Evolutionary conservation across 176 grass and related monocot species (phyloP), one percentile per base, ranked within the genome.

Genomic region (Themeda triandra): DNA sequence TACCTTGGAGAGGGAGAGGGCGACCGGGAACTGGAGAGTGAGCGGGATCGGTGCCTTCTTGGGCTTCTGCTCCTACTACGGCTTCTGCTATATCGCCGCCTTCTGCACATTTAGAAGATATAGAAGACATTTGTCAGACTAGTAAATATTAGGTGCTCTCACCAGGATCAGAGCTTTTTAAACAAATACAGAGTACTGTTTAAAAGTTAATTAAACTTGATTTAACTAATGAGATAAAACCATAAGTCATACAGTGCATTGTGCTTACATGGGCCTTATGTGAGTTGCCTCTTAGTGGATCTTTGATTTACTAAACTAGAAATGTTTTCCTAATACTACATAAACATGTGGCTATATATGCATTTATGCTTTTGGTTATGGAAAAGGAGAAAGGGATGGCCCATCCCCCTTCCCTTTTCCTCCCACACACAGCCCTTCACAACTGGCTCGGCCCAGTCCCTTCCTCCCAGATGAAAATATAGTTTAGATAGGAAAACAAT

Each of bases 1-100:
- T 92, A 95, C 91, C 93, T 92, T 73, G 93, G 93, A 69, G 96
- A 95, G 53, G 14, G 77, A 76, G 93, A 98, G 29, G 89, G 89
- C 25, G 96, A 98, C 4, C 60, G 69, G 29, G 93, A 96, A 66
- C 35, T 68, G 12, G 92, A 90, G 41, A n/a, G 81, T n/a, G 91
- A 88, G 63, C 73, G 82, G 25, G 78, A 85, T 29, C 15, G 82
- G 30, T 91, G 74, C 63, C 88, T 86, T 77, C 85, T 87, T 45
- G 93, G 93, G 66, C 91, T 95, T 56, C 84, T 91, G 64, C 92
- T 96, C 85, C 86, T 92, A 73, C 90, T 94, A 48, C 4, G 86
- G 82, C 92, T 97, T 91, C 92, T 91, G 84, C 91, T 92, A 83
- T 96, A 85, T 10, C 64, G 78, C 48, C 69, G 60, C 40, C 90